Conservation (phyloP, 2,329 filamentous ascomycete species). For the Stagonosporopsis tanaceti region DNA sequence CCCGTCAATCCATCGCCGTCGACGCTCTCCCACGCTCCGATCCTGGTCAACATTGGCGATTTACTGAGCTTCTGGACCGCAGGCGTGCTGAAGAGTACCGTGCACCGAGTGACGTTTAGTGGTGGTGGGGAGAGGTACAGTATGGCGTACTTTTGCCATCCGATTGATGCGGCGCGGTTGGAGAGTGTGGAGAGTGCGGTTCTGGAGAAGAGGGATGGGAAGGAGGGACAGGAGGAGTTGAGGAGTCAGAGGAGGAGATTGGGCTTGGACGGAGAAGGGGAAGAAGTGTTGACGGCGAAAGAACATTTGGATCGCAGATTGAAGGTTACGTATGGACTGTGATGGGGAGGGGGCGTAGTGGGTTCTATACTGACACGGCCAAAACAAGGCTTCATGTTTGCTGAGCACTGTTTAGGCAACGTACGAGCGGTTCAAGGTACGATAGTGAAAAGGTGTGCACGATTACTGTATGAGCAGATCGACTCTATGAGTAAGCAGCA, state of each 20-base stretch:
- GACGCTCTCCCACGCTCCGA: constrained; percentile 59
- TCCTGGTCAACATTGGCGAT: constrained; percentile 74
- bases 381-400: too few species aligned
- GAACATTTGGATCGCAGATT: constrained; percentile 66
- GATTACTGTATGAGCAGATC: too few species aligned
- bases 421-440: too few species aligned
- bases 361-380: too few species aligned
- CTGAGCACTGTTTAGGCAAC: too few species aligned
- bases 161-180: constrained; percentile 62
- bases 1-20: constrained; percentile 64
- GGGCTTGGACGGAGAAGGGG: constrained; percentile 50
- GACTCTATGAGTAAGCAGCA: too few species aligned
- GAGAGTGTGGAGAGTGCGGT: constrained; percentile 63
- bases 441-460: too few species aligned
- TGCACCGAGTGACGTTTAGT: constrained; percentile 84
- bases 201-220: constrained; percentile 53
- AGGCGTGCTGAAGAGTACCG: constrained; percentile 83
- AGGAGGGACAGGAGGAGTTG: constrained; percentile 39
- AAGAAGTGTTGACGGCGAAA: constrained; percentile 62
- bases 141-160: constrained; percentile 71
- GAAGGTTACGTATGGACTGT: constrained; percentile 64
- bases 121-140: constrained; percentile 60
- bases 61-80: constrained; percentile 87
- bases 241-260: constrained; percentile 52
- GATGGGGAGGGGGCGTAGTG: neutral